Percentiles rank a stretch among this genome's conserved stretches.
Evolutionary conservation across 2,329 filamentous ascomycete genomes (phyloP).

Genomic region (Stagonosporopsis cucurbitacearum): DNA sequence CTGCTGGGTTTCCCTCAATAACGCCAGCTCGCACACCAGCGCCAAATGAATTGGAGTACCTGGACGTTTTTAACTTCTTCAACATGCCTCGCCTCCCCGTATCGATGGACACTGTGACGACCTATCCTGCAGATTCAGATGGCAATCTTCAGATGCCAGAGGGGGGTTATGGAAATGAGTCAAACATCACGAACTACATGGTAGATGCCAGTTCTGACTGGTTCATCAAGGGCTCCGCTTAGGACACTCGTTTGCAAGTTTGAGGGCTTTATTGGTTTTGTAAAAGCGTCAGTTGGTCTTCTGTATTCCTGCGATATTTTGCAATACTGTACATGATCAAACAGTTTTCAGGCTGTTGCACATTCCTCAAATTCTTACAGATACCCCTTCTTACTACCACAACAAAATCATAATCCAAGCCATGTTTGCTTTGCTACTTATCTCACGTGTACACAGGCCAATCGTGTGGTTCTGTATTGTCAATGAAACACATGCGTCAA

Average conservation of each 20-base stretch:
- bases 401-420: conserved; percentile 1
- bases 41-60: conserved; percentile 84
- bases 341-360: conserved; percentile 4
- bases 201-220: conserved; percentile 76
- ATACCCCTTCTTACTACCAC: conserved; percentile 17
- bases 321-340: conserved; percentile 3
- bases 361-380: conserved; percentile 9
- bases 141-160: conserved; percentile 37
- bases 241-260: not conserved
- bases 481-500: not conserved
- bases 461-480: not conserved
- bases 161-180: conserved; percentile 61
- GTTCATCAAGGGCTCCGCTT: conserved; percentile 57
- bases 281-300: conserved; percentile 1
- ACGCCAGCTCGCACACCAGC: conserved; percentile 73
- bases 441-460: not conserved
- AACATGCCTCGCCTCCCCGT: conserved; percentile 78
- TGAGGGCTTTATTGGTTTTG: not conserved
- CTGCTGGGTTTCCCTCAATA: conserved; percentile 44
- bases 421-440: not conserved
- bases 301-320: not conserved
- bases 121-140: conserved; percentile 35
- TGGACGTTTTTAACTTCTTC: conserved; percentile 95
- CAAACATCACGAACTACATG: conserved; percentile 81
- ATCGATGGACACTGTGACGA: conserved; percentile 40